These are phyloP conservation scores for Trametes villosa DNA, from an alignment of 768 basidiomycete species.

Conservation along the genomic window DNA sequence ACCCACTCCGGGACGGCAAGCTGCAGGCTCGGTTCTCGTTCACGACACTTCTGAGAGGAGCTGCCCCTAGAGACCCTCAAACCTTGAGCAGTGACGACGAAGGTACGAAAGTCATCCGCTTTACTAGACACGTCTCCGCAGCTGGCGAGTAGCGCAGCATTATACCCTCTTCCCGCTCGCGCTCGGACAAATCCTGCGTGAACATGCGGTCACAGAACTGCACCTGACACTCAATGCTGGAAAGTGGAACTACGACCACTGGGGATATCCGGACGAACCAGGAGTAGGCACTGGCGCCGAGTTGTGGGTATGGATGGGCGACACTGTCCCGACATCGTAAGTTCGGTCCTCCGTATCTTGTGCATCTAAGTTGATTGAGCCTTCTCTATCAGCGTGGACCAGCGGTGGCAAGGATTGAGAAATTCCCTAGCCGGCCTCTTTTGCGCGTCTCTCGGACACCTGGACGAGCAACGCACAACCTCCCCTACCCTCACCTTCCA, in stretches of 20 bases:
- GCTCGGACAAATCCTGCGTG: constrained; percentile 83
- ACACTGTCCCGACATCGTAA: constrained; percentile 33
- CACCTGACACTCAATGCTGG: constrained; percentile 91
- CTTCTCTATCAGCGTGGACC: constrained; percentile 57
- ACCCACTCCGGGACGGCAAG: constrained; percentile 79
- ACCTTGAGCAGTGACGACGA: constrained; percentile 51
- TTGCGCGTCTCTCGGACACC: constrained; percentile 85
- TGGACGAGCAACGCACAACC: constrained; percentile 78
- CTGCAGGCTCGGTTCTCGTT: constrained; percentile 84
- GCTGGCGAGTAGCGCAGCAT: constrained; percentile 65
- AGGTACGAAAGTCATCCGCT: constrained; percentile 46
- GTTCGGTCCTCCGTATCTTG: neutral
- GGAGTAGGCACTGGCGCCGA: constrained; percentile 87
- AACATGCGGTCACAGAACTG: constrained; percentile 85
- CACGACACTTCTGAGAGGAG: constrained; percentile 60
- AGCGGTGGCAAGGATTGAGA: constrained; percentile 82
- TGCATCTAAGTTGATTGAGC: neutral
- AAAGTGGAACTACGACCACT: constrained; percentile 85
- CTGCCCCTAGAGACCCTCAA: constrained; percentile 58
- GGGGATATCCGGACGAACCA: constrained; percentile 79
- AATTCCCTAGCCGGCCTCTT: constrained; percentile 93
- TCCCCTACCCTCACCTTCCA: constrained; percentile 63
- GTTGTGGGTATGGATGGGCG: constrained; percentile 92
- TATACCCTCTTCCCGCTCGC: constrained; percentile 86
- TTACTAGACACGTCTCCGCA: neutral